Evolutionary conservation across 2,329 filamentous ascomycete genomes (phyloP).

Genomic region (Colletotrichum sp.): DNA sequence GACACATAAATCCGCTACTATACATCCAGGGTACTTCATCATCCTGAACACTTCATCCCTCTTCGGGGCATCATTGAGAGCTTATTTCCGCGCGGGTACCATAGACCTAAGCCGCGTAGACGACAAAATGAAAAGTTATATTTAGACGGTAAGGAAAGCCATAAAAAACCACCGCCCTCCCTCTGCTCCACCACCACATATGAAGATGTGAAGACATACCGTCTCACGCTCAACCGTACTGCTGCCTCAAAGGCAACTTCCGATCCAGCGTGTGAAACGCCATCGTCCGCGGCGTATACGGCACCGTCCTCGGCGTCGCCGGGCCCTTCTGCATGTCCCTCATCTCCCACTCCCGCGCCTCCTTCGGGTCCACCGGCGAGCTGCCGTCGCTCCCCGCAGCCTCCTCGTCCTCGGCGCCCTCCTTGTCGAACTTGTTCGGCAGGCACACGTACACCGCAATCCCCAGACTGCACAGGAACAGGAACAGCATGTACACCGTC

Average conservation of each 20-base stretch:
- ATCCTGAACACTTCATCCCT: neutral
- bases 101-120: neutral
- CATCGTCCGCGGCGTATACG: slow-evolving; percentile 70
- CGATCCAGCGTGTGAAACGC: slow-evolving; percentile 70
- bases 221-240: slow-evolving; percentile 23
- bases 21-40: neutral
- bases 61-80: neutral
- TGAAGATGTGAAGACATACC: too few species aligned
- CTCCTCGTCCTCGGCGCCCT: slow-evolving; percentile 43
- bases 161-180: neutral
- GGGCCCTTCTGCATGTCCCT: slow-evolving; percentile 52
- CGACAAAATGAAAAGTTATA: neutral
- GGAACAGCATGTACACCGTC: slow-evolving; percentile 67
- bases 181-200: neutral
- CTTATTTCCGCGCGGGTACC: neutral
- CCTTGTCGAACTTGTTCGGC: slow-evolving; percentile 60
- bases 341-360: slow-evolving; percentile 62
- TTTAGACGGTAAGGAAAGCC: neutral
- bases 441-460: slow-evolving; percentile 64
- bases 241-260: slow-evolving; percentile 55
- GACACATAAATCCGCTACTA: neutral
- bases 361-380: slow-evolving; percentile 32
- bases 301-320: slow-evolving; percentile 40
- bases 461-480: slow-evolving; percentile 64
- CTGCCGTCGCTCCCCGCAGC: slow-evolving; percentile 31